Conservation (phyloP, 345 rosid genomes). For the Ceriops zippeliana region DNA sequence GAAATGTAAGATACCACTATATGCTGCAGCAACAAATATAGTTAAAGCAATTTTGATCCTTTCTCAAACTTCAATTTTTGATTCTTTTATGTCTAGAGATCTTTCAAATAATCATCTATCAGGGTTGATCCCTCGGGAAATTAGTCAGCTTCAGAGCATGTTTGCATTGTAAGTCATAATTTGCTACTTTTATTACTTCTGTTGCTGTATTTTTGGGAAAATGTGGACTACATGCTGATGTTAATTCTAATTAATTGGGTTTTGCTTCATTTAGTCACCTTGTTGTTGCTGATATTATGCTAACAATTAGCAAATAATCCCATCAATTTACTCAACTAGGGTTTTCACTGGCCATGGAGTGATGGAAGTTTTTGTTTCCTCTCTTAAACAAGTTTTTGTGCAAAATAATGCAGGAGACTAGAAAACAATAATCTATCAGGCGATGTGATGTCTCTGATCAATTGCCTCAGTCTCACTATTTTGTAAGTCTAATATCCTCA, state of each 20-base stretch:
- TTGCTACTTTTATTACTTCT: background rate
- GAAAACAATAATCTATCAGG: conserved; percentile 86
- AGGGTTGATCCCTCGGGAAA: conserved; percentile 77
- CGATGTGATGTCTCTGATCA: conserved; percentile 53
- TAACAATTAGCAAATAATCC: background rate
- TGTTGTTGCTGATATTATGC: background rate
- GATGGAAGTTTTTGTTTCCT: no score
- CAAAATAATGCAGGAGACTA: conserved; percentile 65
- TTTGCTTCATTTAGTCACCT: background rate
- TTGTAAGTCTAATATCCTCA: conserved; percentile 43
- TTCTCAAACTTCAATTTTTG: conserved; percentile 11
- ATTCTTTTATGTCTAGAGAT: conserved; percentile 51
- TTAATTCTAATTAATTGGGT: background rate
- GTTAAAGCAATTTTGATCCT: background rate
- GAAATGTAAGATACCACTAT: conserved; percentile 56
- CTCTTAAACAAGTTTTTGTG: conserved; percentile 31
- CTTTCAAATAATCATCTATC: conserved; percentile 82
- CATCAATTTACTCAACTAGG: background rate
- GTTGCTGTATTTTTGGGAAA: no score
- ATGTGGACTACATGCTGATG: background rate
- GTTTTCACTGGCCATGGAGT: background rate
- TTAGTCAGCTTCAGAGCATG: conserved; percentile 69
- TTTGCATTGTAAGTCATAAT: conserved; percentile 56
- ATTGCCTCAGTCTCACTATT: conserved; percentile 63
- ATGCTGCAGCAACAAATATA: background rate